Evolutionary conservation across 139 green algal species (phyloP), one percentile per base, ranked within the genome.

Genomic region (Picochlorum sp.): DNA sequence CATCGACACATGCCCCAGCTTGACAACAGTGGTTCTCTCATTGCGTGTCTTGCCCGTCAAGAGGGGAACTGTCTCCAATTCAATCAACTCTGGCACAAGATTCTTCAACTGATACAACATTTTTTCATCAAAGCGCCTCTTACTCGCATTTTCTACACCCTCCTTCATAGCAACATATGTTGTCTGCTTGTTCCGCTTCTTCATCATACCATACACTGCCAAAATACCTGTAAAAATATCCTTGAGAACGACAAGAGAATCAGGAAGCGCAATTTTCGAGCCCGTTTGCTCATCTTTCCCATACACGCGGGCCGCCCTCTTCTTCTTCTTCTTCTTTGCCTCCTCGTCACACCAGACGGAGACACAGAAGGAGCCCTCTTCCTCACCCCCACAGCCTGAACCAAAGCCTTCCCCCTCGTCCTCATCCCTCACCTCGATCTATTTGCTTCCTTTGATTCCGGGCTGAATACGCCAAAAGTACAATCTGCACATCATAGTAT

Each of bases 161-260:
- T 52, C 6, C 32, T 59, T 51, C n/a, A 78, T 24, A 50, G 30
- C 68, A 5, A 54, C 38, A 16, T 58, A 78, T 9, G 66, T 78
- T 60, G 59, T 63, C 16, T 51, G 60, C 44, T 57, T 47, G 21
- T 66, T 66, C 7, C 71, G 60, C 11, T 50, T 34, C 1, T 51
- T 55, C 50, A 70, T 57, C 66, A 78, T 54, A 20, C 62, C 61
- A 44, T 78, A 49, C 7, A 70, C 54, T 6, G 61, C 65, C 32
- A 67, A 61, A 26, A 78, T 23, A 11, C 62, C 66, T 7, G 56
- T 50, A 69, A 78, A 78, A 41, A 78, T 74, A 20, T 78, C 71
- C 10, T 56, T 4, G 16, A 74, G 38, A 13, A 20, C 30, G 1
- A 21, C 1, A 9, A 70, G 45, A 16, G 63, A 67, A 11, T 21